These are phyloP conservation scores for Angomonas ambiguus DNA, from an alignment of 208 protist species.

Conservation along the genomic window DNA sequence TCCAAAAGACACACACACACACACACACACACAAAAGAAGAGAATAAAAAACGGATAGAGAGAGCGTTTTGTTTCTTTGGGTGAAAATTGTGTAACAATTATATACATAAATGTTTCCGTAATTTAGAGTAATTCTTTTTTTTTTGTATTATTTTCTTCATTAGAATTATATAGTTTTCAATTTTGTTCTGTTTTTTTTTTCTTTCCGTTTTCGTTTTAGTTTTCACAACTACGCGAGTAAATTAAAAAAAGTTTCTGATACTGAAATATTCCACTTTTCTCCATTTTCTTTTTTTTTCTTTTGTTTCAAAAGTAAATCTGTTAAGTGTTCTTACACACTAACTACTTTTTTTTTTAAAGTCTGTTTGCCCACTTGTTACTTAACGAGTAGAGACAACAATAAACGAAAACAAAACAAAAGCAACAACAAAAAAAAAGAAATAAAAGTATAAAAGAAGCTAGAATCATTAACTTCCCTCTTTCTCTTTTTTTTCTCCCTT, in stretches of 20 bases:
- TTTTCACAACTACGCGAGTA: too few species aligned
- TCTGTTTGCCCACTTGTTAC: background rate
- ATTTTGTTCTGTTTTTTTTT: conserved; percentile 20
- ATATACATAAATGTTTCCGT: too few species aligned
- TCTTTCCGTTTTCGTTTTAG: conserved; percentile 9
- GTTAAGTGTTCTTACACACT: conserved; percentile 14
- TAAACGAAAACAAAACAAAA: conserved; percentile 3
- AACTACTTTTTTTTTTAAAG: conserved; percentile 16
- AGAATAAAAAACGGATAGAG: too few species aligned
- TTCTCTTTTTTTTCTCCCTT: too few species aligned
- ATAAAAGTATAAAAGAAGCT: background rate
- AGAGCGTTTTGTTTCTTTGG: too few species aligned
- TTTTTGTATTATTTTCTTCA: background rate
- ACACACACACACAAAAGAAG: too few species aligned
- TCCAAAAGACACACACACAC: too few species aligned
- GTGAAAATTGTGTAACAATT: too few species aligned
- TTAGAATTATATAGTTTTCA: conserved; percentile 1
- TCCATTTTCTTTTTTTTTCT: conserved; percentile 14
- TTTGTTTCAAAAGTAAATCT: background rate
- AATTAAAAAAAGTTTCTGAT: too few species aligned
- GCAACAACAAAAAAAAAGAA: background rate
- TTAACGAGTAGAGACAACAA: background rate
- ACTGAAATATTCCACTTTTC: too few species aligned
- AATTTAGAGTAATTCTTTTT: conserved; percentile 12
- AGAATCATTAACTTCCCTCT: background rate